Base-by-base conservation (phyloP, 495 filamentous ascomycete species). In the Penicillium atrosanguineum region DNA sequence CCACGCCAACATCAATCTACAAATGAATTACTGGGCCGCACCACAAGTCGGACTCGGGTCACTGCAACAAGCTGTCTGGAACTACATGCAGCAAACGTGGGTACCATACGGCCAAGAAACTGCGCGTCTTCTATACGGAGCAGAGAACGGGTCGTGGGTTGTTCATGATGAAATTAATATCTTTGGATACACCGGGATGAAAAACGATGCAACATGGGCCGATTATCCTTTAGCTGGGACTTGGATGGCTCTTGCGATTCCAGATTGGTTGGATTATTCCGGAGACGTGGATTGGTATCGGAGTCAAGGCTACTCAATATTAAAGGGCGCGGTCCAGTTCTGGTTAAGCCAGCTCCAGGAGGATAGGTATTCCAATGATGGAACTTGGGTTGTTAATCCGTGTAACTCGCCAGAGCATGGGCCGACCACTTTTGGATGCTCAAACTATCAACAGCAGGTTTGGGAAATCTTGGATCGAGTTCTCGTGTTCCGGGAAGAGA, bases 201-300 rank as follows among this genome's bases (percentile, higher is more conserved):
- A 76, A 47, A 64, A 67, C 26, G 63, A 65, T 29, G 69, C 67
- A 14, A 55, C 58, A 18, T 79, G 74, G 69, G 69, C 73, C 12
- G 62, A 71, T 31, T 76, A 75, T 44, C 73, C 76, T 23, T 68
- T 66, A 0, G 55, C 69, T 7, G 70, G 66, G 6, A 71, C 73
- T 8, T 81, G 78, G 79, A 73, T 81, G 75, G 67, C 75, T 70
- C 72, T 78, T 29, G 75, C 78, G 42, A 72, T 80, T 9, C 78
- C 64, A 63, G 76, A 79, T 52, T 69, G 73, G 49, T 77, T 67
- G 28, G 72, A 76, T 29, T 81, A 79, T 57, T 67, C 69, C 20
- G 65, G 59, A n/a, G 67, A 82, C 44, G 31, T 47, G 11, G 48
- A 62, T n/a, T 80, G 72, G 76, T 71, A 72, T 39, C 48, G 48